Evolutionary conservation across 1,284 basidiomycete species (phyloP).

Genomic region (Flammula alnicola): DNA sequence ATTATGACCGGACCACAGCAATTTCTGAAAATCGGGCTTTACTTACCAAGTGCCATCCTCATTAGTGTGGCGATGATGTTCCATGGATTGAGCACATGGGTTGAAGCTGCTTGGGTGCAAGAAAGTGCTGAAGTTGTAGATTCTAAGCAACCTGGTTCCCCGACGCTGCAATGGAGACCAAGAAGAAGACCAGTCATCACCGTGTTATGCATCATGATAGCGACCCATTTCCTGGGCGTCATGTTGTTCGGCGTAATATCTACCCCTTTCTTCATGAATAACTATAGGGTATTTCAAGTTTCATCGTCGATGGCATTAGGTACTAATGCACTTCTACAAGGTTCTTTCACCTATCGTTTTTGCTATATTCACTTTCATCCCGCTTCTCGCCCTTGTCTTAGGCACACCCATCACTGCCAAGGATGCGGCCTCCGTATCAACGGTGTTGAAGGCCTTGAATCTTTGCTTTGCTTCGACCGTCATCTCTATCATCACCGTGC

Average conservation of each 20-base stretch:
- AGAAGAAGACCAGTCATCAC: constrained; percentile 50
- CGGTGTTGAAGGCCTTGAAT: constrained; percentile 71
- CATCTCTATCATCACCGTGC: constrained; percentile 82
- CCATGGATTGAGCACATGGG: constrained; percentile 76
- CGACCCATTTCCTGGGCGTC: constrained; percentile 57
- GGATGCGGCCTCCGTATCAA: constrained; percentile 44
- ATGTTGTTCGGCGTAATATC: constrained; percentile 51
- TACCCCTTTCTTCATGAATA: constrained; percentile 44
- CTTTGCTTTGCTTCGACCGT: constrained; percentile 82
- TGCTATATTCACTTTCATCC: constrained; percentile 31
- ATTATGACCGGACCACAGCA: constrained; percentile 75
- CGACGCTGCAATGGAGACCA: constrained; percentile 27
- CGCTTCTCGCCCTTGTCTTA: constrained; percentile 31
- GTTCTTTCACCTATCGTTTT: constrained; percentile 34
- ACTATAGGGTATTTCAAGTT: constrained; percentile 41
- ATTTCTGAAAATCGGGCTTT: constrained; percentile 89
- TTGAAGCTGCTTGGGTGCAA: constrained; percentile 61
- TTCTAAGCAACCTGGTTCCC: constrained; percentile 6
- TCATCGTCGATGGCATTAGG: constrained; percentile 19
- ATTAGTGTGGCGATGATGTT: constrained; percentile 85
- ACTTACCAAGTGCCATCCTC: constrained; percentile 84
- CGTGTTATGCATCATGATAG: constrained; percentile 55
- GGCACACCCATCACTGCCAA: constrained; percentile 11
- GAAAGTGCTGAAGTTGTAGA: constrained; percentile 26
- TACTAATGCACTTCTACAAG: constrained; percentile 16